A percentile compares a stretch with the other conserved stretches of the same genome.
Evolutionary conservation across 345 rosid species (phyloP).

Genomic region (Laguncularia racemosa): DNA sequence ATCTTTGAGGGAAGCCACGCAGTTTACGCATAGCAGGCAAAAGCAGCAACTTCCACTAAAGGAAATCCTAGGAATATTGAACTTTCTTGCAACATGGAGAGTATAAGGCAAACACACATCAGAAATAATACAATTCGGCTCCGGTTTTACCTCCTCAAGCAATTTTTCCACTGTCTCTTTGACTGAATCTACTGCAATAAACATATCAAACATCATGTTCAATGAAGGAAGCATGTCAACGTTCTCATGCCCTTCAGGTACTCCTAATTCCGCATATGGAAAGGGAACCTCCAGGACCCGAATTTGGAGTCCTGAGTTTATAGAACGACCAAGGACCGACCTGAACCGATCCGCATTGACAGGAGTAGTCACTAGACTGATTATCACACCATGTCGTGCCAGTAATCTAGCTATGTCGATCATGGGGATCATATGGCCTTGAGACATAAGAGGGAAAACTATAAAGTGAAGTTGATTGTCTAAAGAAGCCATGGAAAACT

Average conservation of each 20-base stretch:
- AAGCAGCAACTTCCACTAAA: slow-evolving; percentile 38
- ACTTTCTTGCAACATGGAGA: slow-evolving; percentile 21
- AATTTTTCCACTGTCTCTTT: too few relatives aligned
- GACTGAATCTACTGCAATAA: too few relatives aligned
- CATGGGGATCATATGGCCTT: slow-evolving; percentile 12
- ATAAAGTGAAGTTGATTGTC: background rate
- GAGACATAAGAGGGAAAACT: slow-evolving; percentile 10
- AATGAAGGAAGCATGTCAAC: slow-evolving; percentile 6
- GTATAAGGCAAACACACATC: slow-evolving; percentile 31
- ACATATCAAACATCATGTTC: too few relatives aligned
- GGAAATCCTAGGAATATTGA: slow-evolving; percentile 33
- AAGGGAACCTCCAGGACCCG: slow-evolving; percentile 1
- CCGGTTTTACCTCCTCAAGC: slow-evolving; percentile 15
- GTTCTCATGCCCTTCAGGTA: slow-evolving; percentile 10
- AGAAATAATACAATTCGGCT: slow-evolving; percentile 37
- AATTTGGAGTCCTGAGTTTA: background rate
- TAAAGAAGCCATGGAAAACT: too few relatives aligned
- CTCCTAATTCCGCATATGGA: background rate
- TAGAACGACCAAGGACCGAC: background rate
- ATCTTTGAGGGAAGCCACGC: slow-evolving; percentile 13
- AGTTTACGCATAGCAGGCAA: slow-evolving; percentile 16
- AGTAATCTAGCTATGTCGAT: slow-evolving; percentile 8
- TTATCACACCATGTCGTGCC: background rate
- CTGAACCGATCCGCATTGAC: slow-evolving; percentile 2
- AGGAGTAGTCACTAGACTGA: slow-evolving; percentile 3